Evolutionary conservation across 2,329 filamentous ascomycete species (phyloP), one percentile per base, ranked within the genome.

Genomic region (Ilyonectria robusta): DNA sequence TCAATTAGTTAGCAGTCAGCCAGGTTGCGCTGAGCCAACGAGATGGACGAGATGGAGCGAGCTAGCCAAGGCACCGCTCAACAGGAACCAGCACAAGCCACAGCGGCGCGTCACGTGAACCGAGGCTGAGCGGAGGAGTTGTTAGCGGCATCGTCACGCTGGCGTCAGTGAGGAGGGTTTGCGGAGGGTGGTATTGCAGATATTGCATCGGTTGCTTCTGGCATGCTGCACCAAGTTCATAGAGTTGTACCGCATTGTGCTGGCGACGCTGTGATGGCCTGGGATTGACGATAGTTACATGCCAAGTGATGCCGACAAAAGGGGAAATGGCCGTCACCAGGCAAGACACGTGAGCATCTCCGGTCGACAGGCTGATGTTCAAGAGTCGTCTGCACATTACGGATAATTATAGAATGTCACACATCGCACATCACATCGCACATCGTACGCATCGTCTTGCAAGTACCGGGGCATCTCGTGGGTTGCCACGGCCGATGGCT

Each of bases 1-100:
- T 67, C 62, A 58, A 60, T 21, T 29, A 72, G 69, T 21, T 29
- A 72, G 69, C 70, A 74, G 68, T 70, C 67, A 70, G 65, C 69
- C 60, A 48, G 53, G 63, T 62, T 62, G 50, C 51, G 60, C 68
- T 62, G 56, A 69, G 57, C 61, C 51, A 56, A 71, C 70, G 65
- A 68, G 71, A 67, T 61, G 47, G 53, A 71, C 70, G 65, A 68
- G 71, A 67, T 61, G 23, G 70, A 69, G 69, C 42, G 37, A 37
- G 31, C 53, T 50, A 17, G 33, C 40, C 40, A 47, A 44, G 46
- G 50, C 62, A 66, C 51, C 40, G 57, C 58, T 66, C 46, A 60
- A 60, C 62, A 60, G 42, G 33, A 37, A n/a, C 26, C 44, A 42
- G 50, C 23, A 60, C 63, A 58, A 66, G 63, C 63, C 63, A 66